Evolutionary conservation across 208 protist genomes (phyloP).

Genomic region (Acanthamoeba sp.): DNA sequence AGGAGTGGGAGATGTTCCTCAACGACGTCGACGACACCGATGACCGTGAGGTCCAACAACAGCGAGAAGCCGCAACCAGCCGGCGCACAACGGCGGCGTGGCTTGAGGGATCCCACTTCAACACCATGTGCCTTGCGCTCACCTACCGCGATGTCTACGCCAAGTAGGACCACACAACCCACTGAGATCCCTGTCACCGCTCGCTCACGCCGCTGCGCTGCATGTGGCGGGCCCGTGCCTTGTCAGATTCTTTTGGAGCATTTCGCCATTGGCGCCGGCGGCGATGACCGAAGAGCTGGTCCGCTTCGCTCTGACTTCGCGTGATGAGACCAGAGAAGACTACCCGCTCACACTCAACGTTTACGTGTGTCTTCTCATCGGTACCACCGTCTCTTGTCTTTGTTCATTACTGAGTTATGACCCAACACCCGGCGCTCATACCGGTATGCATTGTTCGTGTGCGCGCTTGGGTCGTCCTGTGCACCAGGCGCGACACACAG

Average conservation of each 20-base stretch:
- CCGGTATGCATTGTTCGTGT: no score
- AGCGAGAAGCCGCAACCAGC: background rate
- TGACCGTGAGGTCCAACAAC: background rate
- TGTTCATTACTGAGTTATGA: no score
- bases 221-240: no score
- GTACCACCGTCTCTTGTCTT: background rate
- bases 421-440: no score
- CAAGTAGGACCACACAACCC: background rate
- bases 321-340: background rate
- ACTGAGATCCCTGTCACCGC: no score
- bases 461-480: no score
- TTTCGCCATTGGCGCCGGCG: background rate
- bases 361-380: conserved; percentile 13
- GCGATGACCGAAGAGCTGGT: conserved; percentile 29
- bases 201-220: no score
- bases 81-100: background rate
- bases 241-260: conserved; percentile 19
- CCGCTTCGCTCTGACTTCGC: background rate
- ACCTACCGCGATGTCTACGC: conserved; percentile 31
- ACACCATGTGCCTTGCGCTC: background rate
- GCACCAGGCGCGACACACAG: conserved; percentile 10
- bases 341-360: background rate
- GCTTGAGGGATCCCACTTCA: background rate
- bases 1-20: conserved; percentile 3
- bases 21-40: background rate